These are phyloP conservation scores for Diacronema lutheri DNA, from an alignment of 78 protist genomes.

Conservation along the genomic window DNA sequence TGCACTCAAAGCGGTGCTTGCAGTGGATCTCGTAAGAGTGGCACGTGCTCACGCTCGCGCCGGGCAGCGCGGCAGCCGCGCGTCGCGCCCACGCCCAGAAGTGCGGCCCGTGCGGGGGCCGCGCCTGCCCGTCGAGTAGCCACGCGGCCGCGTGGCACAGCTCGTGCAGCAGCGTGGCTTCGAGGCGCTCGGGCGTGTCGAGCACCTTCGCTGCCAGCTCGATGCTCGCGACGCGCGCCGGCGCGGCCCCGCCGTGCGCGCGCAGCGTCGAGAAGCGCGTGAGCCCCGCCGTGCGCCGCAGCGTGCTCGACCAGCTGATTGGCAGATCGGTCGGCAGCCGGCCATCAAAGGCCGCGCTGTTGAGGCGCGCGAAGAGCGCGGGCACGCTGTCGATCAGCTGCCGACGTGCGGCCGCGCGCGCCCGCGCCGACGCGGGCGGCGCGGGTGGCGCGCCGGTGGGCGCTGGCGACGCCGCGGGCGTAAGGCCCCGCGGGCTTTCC, in stretches of 20 bases:
- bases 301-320: background rate
- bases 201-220: background rate
- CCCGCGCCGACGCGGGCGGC: too few species aligned
- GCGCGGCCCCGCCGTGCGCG: background rate
- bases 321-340: background rate
- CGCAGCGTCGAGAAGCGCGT: too few species aligned
- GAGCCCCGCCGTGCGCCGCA: background rate
- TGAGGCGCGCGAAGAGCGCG: background rate
- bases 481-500: too few species aligned
- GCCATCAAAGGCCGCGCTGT: constrained; percentile 1
- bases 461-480: background rate
- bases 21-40: constrained; percentile 17
- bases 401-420: background rate
- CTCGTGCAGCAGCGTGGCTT: constrained; percentile 11
- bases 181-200: background rate
- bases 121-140: background rate
- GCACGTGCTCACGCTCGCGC: background rate
- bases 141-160: constrained; percentile 24
- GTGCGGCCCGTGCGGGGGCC: constrained; percentile 24
- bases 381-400: background rate
- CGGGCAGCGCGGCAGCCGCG: background rate
- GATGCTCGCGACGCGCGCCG: background rate
- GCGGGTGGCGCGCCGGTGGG: too few species aligned
- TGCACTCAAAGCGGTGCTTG: background rate
- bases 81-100: background rate